phyloP scores from a whole-genome alignment of 768 basidiomycete genomes.

The Solioccasus polychromus region DNA sequence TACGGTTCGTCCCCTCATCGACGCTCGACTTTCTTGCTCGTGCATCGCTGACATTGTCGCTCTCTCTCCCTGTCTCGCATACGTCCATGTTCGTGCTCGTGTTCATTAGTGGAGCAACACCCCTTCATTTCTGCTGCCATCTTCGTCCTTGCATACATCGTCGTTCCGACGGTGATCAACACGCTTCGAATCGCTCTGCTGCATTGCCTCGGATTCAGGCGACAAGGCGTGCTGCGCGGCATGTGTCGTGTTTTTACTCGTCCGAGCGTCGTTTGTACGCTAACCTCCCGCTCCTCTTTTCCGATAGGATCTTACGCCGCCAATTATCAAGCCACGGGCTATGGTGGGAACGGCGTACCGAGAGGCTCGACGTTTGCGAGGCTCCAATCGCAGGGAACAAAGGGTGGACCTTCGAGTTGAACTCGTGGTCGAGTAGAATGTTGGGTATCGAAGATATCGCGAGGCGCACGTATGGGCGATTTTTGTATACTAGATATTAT shows the following conservation, averaged over 20 bases:
- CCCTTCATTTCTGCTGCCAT: conserved; percentile 11
- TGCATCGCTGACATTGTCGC: too few species aligned
- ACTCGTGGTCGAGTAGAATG: too few species aligned
- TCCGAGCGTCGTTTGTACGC: not conserved
- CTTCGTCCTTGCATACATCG: conserved; percentile 10
- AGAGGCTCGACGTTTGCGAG: conserved; percentile 9
- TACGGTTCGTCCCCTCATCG: conserved; percentile 22
- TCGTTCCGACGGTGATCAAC: conserved; percentile 2
- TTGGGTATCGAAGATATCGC: too few species aligned
- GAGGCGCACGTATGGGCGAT: too few species aligned
- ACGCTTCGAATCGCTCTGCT: not conserved
- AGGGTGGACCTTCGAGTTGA: conserved; percentile 1
- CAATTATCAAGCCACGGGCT: conserved; percentile 20
- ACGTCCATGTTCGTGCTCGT: not conserved
- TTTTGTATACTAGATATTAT: not conserved
- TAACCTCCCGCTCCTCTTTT: not conserved
- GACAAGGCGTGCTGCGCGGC: conserved; percentile 9
- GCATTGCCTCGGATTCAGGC: conserved; percentile 1
- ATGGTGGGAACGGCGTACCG: conserved; percentile 15
- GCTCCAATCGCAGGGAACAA: conserved; percentile 10
- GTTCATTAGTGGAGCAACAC: conserved; percentile 10
- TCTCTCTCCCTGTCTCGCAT: too few species aligned
- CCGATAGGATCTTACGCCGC: conserved; percentile 12
- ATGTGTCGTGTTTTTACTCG: not conserved
- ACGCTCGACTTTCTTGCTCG: too few species aligned